Evolutionary conservation across 1,284 basidiomycete species (phyloP), one percentile per base, ranked within the genome.

Genomic region (Cryptococcus amylolentus): DNA sequence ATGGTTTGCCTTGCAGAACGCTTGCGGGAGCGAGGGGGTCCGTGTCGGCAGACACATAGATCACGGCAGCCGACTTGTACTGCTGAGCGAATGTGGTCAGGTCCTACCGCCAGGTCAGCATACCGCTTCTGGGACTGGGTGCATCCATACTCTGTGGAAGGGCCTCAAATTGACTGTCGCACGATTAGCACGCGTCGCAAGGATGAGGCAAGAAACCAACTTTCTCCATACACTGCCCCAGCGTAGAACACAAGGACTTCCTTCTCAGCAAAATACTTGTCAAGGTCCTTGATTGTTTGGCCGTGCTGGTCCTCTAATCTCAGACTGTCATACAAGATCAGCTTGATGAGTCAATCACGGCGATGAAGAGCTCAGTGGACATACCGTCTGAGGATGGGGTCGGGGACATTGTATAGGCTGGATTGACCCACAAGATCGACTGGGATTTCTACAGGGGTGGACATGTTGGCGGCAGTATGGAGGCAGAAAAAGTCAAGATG

Each of bases 21-120:
- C 61, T 50, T n/a, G 61, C 46, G 23, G 67, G 62, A 12, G 62
- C 61, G 42, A 55, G 48, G 13, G 70, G 61, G 20, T 70, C 65
- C 4, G 69, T 65, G 55, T 79, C 77, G 2, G 72, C 74, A 2
- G 77, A 77, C 5, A 77, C 67, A 60, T 79, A 79, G 54, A 77
- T 69, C 47, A 75, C 65, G 5, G 68, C 53, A 8, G 62, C 61
- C 13, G 68, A 60, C 67, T 70, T 53, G 20, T 54, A 40, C 14
- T 52, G 40, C 26, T 67, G 61, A 1, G 64, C 67, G 39, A 73
- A 66, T n/a, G 64, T 56, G 16, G 68, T 64, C 9, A 75, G 56
- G 40, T 71, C 64, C 71, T 75, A 48, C n/a, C 7, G 4, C 5
- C 26, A 35, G 40, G 26, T 7, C 13, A 23, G 27, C 45, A 31